Evolutionary conservation across 768 basidiomycete genomes (phyloP).

Genomic region (Erythrobasidium yunnanense): DNA sequence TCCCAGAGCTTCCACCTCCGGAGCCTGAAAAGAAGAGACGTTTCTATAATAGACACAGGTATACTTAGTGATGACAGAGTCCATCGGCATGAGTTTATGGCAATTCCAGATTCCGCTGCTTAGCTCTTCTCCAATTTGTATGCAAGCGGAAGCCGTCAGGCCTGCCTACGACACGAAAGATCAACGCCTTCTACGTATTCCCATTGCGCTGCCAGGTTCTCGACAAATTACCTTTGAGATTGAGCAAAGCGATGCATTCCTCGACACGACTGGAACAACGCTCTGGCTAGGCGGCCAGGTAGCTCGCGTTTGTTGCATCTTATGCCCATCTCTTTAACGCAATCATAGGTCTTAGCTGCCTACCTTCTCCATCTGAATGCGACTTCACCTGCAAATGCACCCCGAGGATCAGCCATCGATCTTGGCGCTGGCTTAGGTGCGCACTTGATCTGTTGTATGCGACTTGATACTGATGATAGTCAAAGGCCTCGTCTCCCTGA

Average conservation of each 20-base stretch:
- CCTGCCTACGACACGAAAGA: constrained; percentile 25
- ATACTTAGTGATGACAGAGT: too few species aligned
- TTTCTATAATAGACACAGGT: too few species aligned
- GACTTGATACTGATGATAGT: not conserved
- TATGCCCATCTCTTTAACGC: not conserved
- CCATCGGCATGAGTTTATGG: too few species aligned
- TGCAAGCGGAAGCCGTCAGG: too few species aligned
- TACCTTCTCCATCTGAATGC: not conserved
- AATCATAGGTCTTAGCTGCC: constrained; percentile 7
- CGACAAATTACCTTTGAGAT: not conserved
- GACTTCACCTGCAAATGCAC: not conserved
- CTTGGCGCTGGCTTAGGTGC: constrained; percentile 16
- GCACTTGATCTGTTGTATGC: not conserved
- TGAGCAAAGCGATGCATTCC: not conserved
- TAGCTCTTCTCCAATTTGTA: too few species aligned
- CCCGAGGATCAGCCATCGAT: not conserved
- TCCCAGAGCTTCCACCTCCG: too few species aligned
- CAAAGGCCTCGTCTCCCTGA: not conserved
- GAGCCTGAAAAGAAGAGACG: too few species aligned
- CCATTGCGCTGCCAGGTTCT: not conserved
- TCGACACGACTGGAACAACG: constrained; percentile 5
- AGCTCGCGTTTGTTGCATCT: not conserved
- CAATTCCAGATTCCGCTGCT: too few species aligned
- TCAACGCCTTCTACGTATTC: not conserved
- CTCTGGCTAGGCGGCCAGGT: constrained; percentile 26